Base-by-base conservation (phyloP, 1,284 basidiomycete genomes). In the Cryptococcus sp. region DNA sequence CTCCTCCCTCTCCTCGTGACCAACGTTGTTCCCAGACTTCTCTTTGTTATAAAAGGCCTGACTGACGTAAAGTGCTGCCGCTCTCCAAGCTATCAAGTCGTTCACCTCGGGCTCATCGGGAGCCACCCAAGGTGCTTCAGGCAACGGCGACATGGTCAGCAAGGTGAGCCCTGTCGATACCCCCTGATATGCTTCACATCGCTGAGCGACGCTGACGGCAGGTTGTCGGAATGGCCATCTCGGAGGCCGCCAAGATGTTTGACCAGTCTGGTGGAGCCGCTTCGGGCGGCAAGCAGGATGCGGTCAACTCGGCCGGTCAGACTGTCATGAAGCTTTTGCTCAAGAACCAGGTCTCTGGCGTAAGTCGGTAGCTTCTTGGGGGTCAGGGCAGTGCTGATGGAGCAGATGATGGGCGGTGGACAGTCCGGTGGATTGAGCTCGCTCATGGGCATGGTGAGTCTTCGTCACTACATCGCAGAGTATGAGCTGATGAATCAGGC, bases 211-310 rank as follows among this genome's bases (percentile, higher is more conserved):
- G 38, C 48, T 56, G 28, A 51, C n/a, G 21, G 22, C 16, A 87
- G 67, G 76, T 93, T 47, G 82, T 93, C 69, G 83, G 84, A 58
- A 71, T 88, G 69, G 88, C 87, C 11, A 87, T 92, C 86, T 79
- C 80, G 0, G 84, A 92, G 66, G 72, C 71, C 51, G 63, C 65
- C 54, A 72, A 71, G 60, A 67, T 70, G 43, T 85, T 90, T 57
- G 84, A 87, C 61, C 74, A 79, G 58, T 78, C 79, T 28, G 81
- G 80, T 16, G 84, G 84, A n/a, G 74, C 81, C 1, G 76, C 79
- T 19, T 50, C 56, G 22, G 84, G 83, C 14, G 79, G 79, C 64
- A 89, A 91, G 73, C 86, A 88, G 61, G 85, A 87, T 62, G 83
- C 82, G 5, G 80, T 91, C 62, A 87, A 85, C 58, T 79, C 84